Evolutionary conservation across 306 rosid species (phyloP).

Genomic region (Vigna unguiculata): DNA sequence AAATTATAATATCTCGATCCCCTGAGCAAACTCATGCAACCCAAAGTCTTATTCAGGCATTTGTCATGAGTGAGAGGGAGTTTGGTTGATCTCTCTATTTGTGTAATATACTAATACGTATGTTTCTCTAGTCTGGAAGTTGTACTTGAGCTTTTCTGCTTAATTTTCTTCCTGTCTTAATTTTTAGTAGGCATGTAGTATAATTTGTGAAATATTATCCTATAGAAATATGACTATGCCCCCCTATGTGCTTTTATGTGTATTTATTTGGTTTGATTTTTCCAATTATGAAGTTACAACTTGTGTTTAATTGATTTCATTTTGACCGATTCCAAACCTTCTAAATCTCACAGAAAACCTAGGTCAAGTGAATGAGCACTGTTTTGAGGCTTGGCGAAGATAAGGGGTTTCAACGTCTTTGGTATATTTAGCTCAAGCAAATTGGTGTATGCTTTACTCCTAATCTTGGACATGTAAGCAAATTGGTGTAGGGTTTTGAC

Average conservation of each 20-base stretch:
- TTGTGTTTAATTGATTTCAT: slow-evolving; percentile 22
- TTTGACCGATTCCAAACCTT: slow-evolving; percentile 2
- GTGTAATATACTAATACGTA: slow-evolving; percentile 54
- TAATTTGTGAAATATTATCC: slow-evolving; percentile 42
- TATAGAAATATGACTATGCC: slow-evolving; percentile 36
- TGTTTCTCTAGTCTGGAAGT: slow-evolving; percentile 37
- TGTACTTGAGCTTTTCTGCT: slow-evolving; percentile 38
- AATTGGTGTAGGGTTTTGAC: too few species aligned
- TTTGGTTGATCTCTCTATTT: slow-evolving; percentile 59
- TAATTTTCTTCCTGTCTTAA: slow-evolving; percentile 24
- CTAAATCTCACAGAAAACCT: slow-evolving; percentile 32
- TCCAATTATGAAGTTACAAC: slow-evolving; percentile 25
- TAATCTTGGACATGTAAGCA: slow-evolving; percentile 6
- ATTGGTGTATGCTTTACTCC: not conserved
- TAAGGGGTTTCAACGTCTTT: slow-evolving; percentile 27
- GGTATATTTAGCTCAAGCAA: slow-evolving; percentile 33
- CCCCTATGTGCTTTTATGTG: slow-evolving; percentile 27
- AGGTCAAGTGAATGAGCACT: slow-evolving; percentile 21
- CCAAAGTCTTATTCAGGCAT: slow-evolving; percentile 98
- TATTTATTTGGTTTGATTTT: slow-evolving; percentile 27
- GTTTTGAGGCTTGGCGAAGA: too few species aligned
- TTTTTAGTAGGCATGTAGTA: slow-evolving; percentile 42
- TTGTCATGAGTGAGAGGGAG: slow-evolving; percentile 88
- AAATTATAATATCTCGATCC: slow-evolving; percentile 86
- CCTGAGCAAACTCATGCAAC: slow-evolving; percentile 99